A percentile compares a stretch with the other conserved stretches of the same genome.
phyloP scores from a whole-genome alignment of 305 asterid species.

The Striga hermonthica region DNA sequence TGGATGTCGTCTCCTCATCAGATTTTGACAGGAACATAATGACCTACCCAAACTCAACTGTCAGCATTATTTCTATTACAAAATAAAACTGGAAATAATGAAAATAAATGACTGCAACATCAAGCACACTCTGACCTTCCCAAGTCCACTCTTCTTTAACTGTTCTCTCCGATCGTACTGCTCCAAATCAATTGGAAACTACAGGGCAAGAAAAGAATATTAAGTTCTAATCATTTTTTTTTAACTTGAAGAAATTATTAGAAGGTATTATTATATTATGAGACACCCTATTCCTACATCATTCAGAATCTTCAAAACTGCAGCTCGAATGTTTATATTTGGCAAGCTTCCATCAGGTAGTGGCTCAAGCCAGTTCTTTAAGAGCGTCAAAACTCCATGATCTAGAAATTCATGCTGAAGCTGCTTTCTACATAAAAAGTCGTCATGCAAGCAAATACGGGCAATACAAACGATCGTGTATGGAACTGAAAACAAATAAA shows the following conservation, averaged over 20 bases:
- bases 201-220: constrained; percentile 38
- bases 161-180: constrained; percentile 82
- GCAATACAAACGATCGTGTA: neutral
- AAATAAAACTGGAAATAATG: neutral
- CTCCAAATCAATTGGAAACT: constrained; percentile 89
- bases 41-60: constrained; percentile 50
- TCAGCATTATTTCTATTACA: constrained; percentile 1
- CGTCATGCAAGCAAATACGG: constrained; percentile 20
- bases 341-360: constrained; percentile 98
- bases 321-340: constrained; percentile 82
- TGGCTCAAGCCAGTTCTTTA: constrained; percentile 97
- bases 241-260: neutral
- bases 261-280: neutral
- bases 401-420: constrained; percentile 95
- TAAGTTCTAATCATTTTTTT: constrained; percentile 17
- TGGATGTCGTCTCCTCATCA: constrained; percentile 90
- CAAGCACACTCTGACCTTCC: constrained; percentile 58
- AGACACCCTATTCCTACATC: constrained; percentile 49
- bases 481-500: constrained; percentile 16
- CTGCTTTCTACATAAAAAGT: constrained; percentile 65
- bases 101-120: constrained; percentile 2
- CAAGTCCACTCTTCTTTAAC: constrained; percentile 88
- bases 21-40: constrained; percentile 94
- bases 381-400: constrained; percentile 80
- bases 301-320: constrained; percentile 70